Percentiles rank a stretch among this genome's conserved stretches.
Evolutionary conservation across 495 filamentous ascomycete genomes (phyloP).

Genomic region (Aspergillus conjunctus): DNA sequence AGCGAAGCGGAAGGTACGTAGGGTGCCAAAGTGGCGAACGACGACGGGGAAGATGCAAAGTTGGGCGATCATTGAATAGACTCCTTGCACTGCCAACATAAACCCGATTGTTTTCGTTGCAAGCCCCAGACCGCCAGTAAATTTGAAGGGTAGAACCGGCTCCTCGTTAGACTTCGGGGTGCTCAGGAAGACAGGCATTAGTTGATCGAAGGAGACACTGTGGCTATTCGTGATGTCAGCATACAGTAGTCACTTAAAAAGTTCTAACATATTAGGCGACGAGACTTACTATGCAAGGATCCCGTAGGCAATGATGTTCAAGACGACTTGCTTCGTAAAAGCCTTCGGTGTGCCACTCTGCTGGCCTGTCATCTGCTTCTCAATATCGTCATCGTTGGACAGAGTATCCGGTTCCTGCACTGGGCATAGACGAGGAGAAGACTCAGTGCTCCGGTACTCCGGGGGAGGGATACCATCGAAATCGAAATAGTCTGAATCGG

Average conservation of each 20-base stretch:
- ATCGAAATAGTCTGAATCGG: constrained; percentile 53
- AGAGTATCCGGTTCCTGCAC: constrained; percentile 32
- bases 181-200: constrained; percentile 90
- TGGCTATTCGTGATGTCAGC: constrained; percentile 61
- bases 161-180: constrained; percentile 59
- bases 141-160: constrained; percentile 77
- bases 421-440: constrained; percentile 60
- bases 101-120: constrained; percentile 80
- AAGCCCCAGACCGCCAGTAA: constrained; percentile 82
- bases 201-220: constrained; percentile 89
- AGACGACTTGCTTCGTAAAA: constrained; percentile 79
- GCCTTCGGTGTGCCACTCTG: constrained; percentile 47
- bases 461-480: constrained; percentile 62
- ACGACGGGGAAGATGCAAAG: constrained; percentile 79
- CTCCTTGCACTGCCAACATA: constrained; percentile 85
- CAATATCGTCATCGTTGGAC: constrained; percentile 46
- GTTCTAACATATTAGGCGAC: constrained; percentile 11
- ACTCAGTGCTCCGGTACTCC: constrained; percentile 66
- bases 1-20: constrained; percentile 78
- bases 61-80: constrained; percentile 83
- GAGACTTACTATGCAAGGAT: constrained; percentile 90
- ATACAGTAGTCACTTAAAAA: constrained; percentile 19
- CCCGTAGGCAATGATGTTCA: constrained; percentile 85
- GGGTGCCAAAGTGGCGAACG: constrained; percentile 68
- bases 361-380: constrained; percentile 38